Evolutionary conservation across 352 stramenopile species (phyloP), one percentile per base, ranked within the genome.

Genomic region (Globisporangium heterothallicum): DNA sequence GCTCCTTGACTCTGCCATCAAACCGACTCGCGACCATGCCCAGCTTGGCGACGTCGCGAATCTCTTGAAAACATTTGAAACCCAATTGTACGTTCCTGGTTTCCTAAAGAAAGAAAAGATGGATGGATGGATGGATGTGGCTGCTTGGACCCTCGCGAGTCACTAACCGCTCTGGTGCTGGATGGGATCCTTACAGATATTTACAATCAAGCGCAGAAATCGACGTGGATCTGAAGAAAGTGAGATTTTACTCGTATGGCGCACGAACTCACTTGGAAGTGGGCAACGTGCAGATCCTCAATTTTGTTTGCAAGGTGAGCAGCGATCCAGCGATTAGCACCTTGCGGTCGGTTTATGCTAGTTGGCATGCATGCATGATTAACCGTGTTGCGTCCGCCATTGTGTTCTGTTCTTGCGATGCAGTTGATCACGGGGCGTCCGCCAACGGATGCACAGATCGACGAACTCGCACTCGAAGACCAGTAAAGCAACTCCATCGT

Each of bases 281-380:
- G n/a, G 70, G 80, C 64, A 92, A 94, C 50, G 63, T 84, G 29
- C 78, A 90, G 61, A 92, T 94, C 55, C 69, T 94, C 35, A 88
- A 89, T 55, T 94, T 94, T 47, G 78, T 94, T 13, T 92, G 83
- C 78, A 92, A 91, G 74, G 79, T 93, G 59, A 44, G 46, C 7
- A n/a, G n/a, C n/a, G n/a, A n/a, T n/a, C n/a, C n/a, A n/a, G n/a
- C n/a, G n/a, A n/a, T n/a, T n/a, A n/a, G n/a, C n/a, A n/a, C n/a
- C n/a, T n/a, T n/a, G n/a, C n/a, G n/a, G n/a, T n/a, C n/a, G n/a
- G n/a, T n/a, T n/a, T n/a, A n/a, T n/a, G n/a, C n/a, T n/a, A n/a
- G n/a, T n/a, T n/a, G n/a, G n/a, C n/a, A n/a, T n/a, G n/a, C n/a
- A n/a, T n/a, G n/a, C n/a, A n/a, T n/a, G n/a, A n/a, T n/a, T n/a